Percentiles rank a stretch among this genome's conserved stretches.
phyloP scores from a whole-genome alignment of 1,284 basidiomycete species.

The Marasmius oreades region DNA sequence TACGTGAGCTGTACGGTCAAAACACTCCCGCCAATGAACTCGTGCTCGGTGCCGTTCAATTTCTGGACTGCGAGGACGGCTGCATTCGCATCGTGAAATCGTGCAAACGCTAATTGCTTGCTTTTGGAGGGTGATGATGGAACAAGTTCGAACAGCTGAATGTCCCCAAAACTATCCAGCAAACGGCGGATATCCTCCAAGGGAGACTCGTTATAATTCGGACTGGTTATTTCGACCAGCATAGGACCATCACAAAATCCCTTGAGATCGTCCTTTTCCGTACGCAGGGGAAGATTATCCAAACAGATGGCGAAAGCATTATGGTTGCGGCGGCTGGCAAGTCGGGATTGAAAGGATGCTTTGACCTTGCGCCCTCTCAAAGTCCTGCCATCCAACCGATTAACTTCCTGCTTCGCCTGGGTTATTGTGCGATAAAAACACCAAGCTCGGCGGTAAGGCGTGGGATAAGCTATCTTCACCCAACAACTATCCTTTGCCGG shows the following conservation, averaged over 20 bases:
- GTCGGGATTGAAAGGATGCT: slow-evolving; percentile 31
- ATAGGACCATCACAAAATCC: slow-evolving; percentile 26
- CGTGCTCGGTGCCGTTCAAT: slow-evolving; percentile 24
- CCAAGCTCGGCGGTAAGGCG: slow-evolving; percentile 37
- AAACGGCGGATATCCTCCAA: slow-evolving; percentile 26
- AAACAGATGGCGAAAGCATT: slow-evolving; percentile 34
- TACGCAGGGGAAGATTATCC: slow-evolving; percentile 30
- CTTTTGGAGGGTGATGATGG: slow-evolving; percentile 23
- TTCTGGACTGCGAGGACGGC: slow-evolving; percentile 24
- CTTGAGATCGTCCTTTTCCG: slow-evolving; percentile 26
- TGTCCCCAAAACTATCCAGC: slow-evolving; percentile 25
- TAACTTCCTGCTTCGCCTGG: slow-evolving; percentile 34
- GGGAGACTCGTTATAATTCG: slow-evolving; percentile 30
- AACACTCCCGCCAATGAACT: slow-evolving; percentile 29
- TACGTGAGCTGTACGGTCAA: slow-evolving; percentile 31
- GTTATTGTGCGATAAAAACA: slow-evolving; percentile 36
- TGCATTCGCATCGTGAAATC: slow-evolving; percentile 25
- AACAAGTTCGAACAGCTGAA: slow-evolving; percentile 30
- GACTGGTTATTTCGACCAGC: slow-evolving; percentile 20
- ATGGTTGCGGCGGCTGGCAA: slow-evolving; percentile 20
- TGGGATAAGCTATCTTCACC: slow-evolving; percentile 36
- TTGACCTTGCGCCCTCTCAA: slow-evolving; percentile 34
- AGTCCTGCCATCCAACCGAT: slow-evolving; percentile 30
- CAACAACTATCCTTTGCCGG: slow-evolving; percentile 21
- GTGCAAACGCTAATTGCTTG: slow-evolving; percentile 32